Evolutionary conservation across 2,329 filamentous ascomycete genomes (phyloP).

Genomic region (Diaporthe sp.): DNA sequence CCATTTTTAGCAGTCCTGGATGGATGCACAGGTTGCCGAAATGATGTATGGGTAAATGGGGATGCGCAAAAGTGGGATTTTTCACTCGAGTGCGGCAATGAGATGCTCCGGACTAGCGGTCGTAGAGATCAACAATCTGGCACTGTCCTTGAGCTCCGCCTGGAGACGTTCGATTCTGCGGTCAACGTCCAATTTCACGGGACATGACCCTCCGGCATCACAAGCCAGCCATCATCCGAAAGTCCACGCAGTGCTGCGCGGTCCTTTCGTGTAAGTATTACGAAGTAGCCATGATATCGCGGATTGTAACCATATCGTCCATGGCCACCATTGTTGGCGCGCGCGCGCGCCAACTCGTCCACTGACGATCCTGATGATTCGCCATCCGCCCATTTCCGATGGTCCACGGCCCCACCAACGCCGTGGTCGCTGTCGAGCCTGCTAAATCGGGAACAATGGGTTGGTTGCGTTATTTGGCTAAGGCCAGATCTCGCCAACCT

Average conservation of each 20-base stretch:
- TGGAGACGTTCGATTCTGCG: not conserved
- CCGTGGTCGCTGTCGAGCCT: not conserved
- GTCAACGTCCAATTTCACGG: not conserved
- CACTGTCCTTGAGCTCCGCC: not conserved
- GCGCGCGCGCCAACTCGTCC: not conserved
- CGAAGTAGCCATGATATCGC: not conserved
- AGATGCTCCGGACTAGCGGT: not conserved
- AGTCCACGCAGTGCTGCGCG: not conserved
- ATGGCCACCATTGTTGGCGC: not conserved
- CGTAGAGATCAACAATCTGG: not conserved
- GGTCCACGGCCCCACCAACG: constrained; percentile 24
- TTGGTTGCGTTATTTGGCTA: not conserved
- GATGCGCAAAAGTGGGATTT: not conserved
- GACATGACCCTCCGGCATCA: not conserved
- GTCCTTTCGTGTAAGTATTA: not conserved
- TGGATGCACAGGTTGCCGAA: not conserved
- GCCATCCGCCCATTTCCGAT: constrained; percentile 15
- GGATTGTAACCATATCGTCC: not conserved
- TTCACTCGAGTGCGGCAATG: not conserved
- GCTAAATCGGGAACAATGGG: not conserved
- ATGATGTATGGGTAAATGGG: not conserved
- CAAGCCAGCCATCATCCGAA: not conserved
- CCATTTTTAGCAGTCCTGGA: constrained; percentile 1
- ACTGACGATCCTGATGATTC: constrained; percentile 18
- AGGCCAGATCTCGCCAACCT: not conserved